A percentile compares a stretch with the other conserved stretches of the same genome.
Evolutionary conservation across 2,329 filamentous ascomycete genomes (phyloP).

Genomic region (Pseudogymnoascus sp.): DNA sequence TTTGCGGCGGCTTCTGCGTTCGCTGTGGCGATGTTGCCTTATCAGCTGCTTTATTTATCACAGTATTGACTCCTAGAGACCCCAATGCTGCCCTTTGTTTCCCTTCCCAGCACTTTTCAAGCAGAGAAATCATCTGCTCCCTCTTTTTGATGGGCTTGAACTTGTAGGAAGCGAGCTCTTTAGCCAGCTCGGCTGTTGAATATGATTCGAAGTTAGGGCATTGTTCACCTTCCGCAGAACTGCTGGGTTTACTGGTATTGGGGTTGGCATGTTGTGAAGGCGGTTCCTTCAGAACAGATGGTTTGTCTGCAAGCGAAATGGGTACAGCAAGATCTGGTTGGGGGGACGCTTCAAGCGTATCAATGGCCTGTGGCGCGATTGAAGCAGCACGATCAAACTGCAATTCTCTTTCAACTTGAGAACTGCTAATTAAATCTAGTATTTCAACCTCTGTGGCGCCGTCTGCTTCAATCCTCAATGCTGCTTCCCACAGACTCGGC

Average conservation of each 20-base stretch:
- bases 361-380: not conserved
- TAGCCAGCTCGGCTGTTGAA: constrained; percentile 54
- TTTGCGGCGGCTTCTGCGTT: constrained; percentile 20
- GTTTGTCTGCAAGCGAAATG: not conserved
- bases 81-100: constrained; percentile 34
- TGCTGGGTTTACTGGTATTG: not conserved
- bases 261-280: not conserved
- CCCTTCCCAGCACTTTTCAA: constrained; percentile 64
- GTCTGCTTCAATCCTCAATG: constrained; percentile 58
- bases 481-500: constrained; percentile 59
- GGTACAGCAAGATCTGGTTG: not conserved
- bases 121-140: constrained; percentile 58
- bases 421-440: constrained; percentile 45
- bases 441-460: constrained; percentile 55
- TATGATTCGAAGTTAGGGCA: constrained; percentile 52
- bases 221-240: constrained; percentile 9
- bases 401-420: constrained; percentile 3
- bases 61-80: constrained; percentile 19
- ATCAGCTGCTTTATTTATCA: not conserved
- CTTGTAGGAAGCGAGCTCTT: constrained; percentile 54
- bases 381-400: not conserved
- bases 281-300: not conserved
- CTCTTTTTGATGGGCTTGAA: constrained; percentile 66
- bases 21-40: constrained; percentile 10
- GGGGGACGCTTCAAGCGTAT: not conserved